Evolutionary conservation across 2,329 filamentous ascomycete genomes (phyloP).

Genomic region (Esteya vermicola): DNA sequence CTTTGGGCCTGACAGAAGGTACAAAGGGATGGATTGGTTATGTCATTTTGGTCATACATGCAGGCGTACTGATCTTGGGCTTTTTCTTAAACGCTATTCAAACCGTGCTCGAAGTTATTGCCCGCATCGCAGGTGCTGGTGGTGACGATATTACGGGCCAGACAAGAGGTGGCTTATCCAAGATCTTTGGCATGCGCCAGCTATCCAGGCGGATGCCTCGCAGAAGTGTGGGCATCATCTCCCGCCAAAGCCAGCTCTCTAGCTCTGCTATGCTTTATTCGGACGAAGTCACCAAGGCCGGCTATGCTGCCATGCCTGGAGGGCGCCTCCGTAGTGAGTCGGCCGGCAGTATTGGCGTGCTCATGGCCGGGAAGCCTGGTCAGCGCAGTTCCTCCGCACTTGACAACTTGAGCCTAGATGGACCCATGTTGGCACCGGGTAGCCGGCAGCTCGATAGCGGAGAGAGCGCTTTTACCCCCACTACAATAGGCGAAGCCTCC

Average conservation of each 20-base stretch:
- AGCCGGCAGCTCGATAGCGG: constrained; percentile 37
- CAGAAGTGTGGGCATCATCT: constrained; percentile 37
- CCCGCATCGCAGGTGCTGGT: constrained; percentile 69
- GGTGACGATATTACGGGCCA: constrained; percentile 57
- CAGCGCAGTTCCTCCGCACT: constrained; percentile 41
- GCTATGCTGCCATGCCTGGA: constrained; percentile 37
- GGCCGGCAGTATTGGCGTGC: constrained; percentile 39
- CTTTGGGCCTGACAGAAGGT: constrained; percentile 62
- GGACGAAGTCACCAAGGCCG: constrained; percentile 50
- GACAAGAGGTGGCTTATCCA: constrained; percentile 69
- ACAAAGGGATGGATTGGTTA: constrained; percentile 94
- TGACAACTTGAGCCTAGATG: constrained; percentile 31
- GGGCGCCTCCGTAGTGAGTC: constrained; percentile 48
- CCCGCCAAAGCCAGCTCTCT: constrained; percentile 69
- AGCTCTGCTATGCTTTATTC: constrained; percentile 65
- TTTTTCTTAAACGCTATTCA: constrained; percentile 89
- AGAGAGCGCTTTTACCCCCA: constrained; percentile 53
- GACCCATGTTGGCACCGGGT: constrained; percentile 26
- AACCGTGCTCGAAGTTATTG: constrained; percentile 77
- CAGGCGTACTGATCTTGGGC: constrained; percentile 69
- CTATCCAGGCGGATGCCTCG: constrained; percentile 59
- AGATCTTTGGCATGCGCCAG: constrained; percentile 85
- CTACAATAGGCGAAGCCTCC: constrained; percentile 55
- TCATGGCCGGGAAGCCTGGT: constrained; percentile 24
- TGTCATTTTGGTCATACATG: constrained; percentile 75